Evolutionary conservation across 75 land plant species (phyloP), one percentile per base, ranked within the genome.

Genomic region (Picea glauca): DNA sequence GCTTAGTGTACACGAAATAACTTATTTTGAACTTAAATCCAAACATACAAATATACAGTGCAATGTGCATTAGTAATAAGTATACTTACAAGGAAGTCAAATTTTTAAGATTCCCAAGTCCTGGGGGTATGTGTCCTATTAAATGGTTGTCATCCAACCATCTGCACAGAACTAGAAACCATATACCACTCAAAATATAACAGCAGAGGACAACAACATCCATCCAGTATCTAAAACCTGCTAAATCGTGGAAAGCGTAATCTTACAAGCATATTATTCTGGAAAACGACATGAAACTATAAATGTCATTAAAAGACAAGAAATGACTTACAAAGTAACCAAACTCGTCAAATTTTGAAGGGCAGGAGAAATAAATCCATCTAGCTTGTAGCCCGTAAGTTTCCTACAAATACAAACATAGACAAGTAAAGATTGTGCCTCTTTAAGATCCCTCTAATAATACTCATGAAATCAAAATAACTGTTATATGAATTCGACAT

Each of bases 141-240:
- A 76, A 76, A 65, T 76, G 77, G 77, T 76, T 76, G 40, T 76
- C 77, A 76, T 76, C 77, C 60, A 76, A 60, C 77, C 77, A 76
- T 76, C 77, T 76, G 77, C 26, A 63, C 60, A 33, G 77, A 56
- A 76, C 77, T 60, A 76, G 50, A 70, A 70, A 70, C 74, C 74
- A 76, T 76, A 60, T 58, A 76, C 60, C 33, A 60, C 40, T 60
- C 65, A 60, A 76, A 58, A 58, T 56, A 76, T 56, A 76, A 56
- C 65, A 56, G 77, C 63, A 60, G 65, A 76, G 77, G 65, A 30
- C 32, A 13, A 58, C 31, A 26, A 76, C 32, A 50, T 62, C 75
- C 77, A 76, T 66, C 17, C 56, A 50, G 12, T 23, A 17, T 76
- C n/a, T 76, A 31, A 23, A 65, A 56, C 18, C 38, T 56, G 17